Evolutionary conservation across 306 rosid species (phyloP), one percentile per base, ranked within the genome.

Genomic region (Quercus aquifolioides): DNA sequence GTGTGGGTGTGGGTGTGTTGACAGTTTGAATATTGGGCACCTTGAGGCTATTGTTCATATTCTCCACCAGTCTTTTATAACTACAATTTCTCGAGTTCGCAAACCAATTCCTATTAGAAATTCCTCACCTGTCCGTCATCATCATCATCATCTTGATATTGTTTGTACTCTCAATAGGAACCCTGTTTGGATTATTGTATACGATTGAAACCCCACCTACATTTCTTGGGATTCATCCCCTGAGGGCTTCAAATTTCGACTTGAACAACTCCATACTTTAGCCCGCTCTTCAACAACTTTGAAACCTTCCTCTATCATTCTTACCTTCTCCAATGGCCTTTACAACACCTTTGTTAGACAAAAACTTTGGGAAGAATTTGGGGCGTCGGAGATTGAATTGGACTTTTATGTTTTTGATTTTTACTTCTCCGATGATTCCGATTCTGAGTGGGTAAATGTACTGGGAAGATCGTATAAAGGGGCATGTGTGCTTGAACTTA

Each of bases 181-280:
- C 65, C 98, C 98, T 1, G 97, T 89, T 55, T 94, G 97, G 98
- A 89, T 94, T 78, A 85, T 94, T 84, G 97, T 89, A 14, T 94
- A 97, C 1, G 90, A 94, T 74, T 84, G 97, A 79, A 94, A 91
- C 38, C 90, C 95, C n/a, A 88, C 77, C 70, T 89, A 91, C 81
- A 75, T 94, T 71, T 82, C 92, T 43, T 92, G 97, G 97, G 49
- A 76, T 28, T 31, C 68, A 56, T 79, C 83, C 33, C 87, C 69
- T 5, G 1, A 88, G 81, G 95, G 92, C 76, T 90, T 94, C 46
- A 87, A 86, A 81, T 69, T 57, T 57, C 90, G 95, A 14, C 75
- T 92, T 52, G 78, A 87, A 83, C 85, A 91, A 86, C 74, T 85
- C 72, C 89, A 85, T 33, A 80, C 73, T 74, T 90, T 94, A 11